These are phyloP conservation scores for Mixia osmundae DNA, from an alignment of 1,284 basidiomycete species.

Conservation along the genomic window DNA sequence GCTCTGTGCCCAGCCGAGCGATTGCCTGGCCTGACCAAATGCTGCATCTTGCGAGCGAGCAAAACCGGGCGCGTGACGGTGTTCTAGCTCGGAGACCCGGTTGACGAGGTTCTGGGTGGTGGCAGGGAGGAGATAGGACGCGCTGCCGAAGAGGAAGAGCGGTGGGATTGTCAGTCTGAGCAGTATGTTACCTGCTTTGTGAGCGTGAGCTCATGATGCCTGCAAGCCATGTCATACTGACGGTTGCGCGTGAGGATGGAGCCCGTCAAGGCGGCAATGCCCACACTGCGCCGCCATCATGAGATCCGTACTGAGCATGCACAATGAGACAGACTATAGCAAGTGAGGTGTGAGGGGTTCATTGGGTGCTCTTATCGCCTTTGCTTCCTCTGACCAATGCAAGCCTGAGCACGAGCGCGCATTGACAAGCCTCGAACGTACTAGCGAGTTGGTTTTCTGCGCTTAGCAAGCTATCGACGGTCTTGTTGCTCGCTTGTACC, in stretches of 20 bases:
- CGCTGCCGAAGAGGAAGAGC: not conserved
- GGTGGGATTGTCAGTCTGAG: not conserved
- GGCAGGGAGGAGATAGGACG: not conserved
- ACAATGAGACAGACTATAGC: not conserved
- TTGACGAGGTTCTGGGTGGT: not conserved
- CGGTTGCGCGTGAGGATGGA: conserved; percentile 1
- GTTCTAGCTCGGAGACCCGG: not conserved
- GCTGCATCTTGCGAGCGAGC: not conserved
- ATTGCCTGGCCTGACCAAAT: not conserved
- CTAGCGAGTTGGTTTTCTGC: too few species aligned
- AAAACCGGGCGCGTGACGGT: not conserved
- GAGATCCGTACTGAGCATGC: not conserved
- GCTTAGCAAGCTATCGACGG: too few species aligned
- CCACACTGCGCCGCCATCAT: not conserved
- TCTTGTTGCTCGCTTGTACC: too few species aligned
- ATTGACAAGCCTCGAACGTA: too few species aligned
- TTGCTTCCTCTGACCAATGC: too few species aligned
- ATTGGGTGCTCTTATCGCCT: not conserved
- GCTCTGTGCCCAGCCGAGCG: too few species aligned
- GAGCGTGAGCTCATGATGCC: not conserved
- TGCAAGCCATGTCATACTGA: not conserved
- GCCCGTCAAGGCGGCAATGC: not conserved
- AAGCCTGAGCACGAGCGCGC: too few species aligned
- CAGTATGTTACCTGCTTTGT: not conserved
- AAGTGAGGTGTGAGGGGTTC: not conserved